These are phyloP conservation scores for Volvox carteri DNA, from an alignment of 163 green algal species.

Conservation along the genomic window DNA sequence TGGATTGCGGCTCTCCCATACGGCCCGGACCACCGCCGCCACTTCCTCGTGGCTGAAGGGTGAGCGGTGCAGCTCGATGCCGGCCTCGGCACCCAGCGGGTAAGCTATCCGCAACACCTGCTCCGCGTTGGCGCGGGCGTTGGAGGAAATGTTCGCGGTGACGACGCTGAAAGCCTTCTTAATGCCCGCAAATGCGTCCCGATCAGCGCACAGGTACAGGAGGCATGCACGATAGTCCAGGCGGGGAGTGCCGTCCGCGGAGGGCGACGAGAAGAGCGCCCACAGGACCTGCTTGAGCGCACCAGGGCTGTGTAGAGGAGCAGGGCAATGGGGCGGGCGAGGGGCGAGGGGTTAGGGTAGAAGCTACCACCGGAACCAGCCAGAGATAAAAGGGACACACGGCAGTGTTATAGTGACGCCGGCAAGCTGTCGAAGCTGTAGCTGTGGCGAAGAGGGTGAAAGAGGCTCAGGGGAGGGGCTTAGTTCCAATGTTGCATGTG, in stretches of 20 bases:
- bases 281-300: slow-evolving; percentile 70
- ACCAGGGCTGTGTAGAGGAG: slow-evolving; percentile 29
- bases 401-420: too few relatives aligned
- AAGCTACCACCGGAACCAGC: too few relatives aligned
- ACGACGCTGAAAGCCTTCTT: slow-evolving; percentile 70
- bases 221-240: slow-evolving; percentile 63
- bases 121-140: slow-evolving; percentile 30
- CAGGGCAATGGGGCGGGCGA: neutral
- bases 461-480: too few relatives aligned
- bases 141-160: slow-evolving; percentile 48
- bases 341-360: neutral
- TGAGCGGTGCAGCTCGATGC: slow-evolving; percentile 45
- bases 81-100: slow-evolving; percentile 54
- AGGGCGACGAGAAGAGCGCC: slow-evolving; percentile 59
- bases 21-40: slow-evolving; percentile 71
- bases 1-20: slow-evolving; percentile 67
- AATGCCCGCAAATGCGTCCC: slow-evolving; percentile 68
- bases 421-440: too few relatives aligned
- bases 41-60: slow-evolving; percentile 59
- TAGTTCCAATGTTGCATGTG: too few relatives aligned
- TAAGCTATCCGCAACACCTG: slow-evolving; percentile 60
- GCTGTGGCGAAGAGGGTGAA: too few relatives aligned
- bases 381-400: neutral
- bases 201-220: slow-evolving; percentile 71
- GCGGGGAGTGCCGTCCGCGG: slow-evolving; percentile 15